These are phyloP conservation scores for Themeda triandra DNA, from an alignment of 176 grass and related monocot species.

Conservation along the genomic window DNA sequence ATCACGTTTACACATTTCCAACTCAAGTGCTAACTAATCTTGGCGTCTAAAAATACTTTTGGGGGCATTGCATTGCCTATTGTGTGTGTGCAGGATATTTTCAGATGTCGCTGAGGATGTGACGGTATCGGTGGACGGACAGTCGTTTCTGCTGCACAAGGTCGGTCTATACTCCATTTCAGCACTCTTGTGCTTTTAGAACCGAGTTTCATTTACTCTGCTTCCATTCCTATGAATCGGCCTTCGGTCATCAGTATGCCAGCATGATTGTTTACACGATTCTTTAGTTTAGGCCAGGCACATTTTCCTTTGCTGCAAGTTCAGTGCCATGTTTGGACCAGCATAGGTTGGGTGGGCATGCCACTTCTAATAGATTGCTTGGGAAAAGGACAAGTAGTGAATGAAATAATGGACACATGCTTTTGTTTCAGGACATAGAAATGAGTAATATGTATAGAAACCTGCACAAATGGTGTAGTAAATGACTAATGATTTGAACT, in stretches of 20 bases:
- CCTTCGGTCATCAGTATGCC: not conserved
- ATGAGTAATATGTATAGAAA: too few species aligned
- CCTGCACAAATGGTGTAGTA: not conserved
- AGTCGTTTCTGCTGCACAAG: conserved; percentile 94
- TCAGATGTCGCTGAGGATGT: conserved; percentile 91
- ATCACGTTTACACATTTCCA: too few species aligned
- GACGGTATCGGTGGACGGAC: conserved; percentile 64
- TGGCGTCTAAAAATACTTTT: too few species aligned
- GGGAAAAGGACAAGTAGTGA: not conserved
- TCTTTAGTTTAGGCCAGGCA: not conserved
- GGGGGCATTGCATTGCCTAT: not conserved
- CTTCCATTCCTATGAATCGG: not conserved
- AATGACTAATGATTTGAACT: not conserved
- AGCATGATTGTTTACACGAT: not conserved
- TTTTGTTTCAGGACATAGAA: not conserved
- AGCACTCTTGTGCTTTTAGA: too few species aligned
- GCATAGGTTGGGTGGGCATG: not conserved
- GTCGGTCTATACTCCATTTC: conserved; percentile 20
- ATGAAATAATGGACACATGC: not conserved
- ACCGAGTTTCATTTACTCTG: not conserved
- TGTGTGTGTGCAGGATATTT: conserved; percentile 72
- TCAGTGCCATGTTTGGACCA: not conserved
- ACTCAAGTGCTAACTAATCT: not conserved
- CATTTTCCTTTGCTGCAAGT: not conserved
- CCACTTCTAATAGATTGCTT: not conserved